Base-by-base conservation (phyloP, 2,329 filamentous ascomycete species). In the Pseudocercospora macadamiae region DNA sequence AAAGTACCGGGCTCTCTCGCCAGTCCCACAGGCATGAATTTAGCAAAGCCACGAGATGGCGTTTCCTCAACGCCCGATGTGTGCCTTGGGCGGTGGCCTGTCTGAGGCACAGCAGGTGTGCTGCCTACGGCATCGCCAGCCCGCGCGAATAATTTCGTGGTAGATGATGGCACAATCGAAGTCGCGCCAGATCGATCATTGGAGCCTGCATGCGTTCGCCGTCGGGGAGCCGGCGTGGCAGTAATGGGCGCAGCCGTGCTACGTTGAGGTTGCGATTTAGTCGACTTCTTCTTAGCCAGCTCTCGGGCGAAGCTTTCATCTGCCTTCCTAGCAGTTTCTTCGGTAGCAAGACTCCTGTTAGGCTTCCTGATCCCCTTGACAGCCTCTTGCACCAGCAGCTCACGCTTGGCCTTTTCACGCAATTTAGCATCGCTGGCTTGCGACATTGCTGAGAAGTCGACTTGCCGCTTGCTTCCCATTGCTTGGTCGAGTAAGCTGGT, bases 341-440 rank as follows among this genome's bases (percentile, higher is more conserved):
- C 87, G 28, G 86, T 86, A 10, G 87, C 88, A 37, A 89, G 79
- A 19, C 85, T 82, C 45, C 90, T 84, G 68, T 93, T 92, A 1
- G 90, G 90, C 73, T 87, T 91, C 71, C 89, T 87, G 39, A 93
- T 73, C 8, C 86, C 83, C 4, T 83, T 84, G 51, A 95, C 93
- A 7, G 90, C 90, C 59, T 90, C 84, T 64, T 86, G 84, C 30
- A 62, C 34, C n/a, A 93, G 75, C 25, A 86, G 84, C 48, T 91
- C 86, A 1, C 91, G 81, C 19, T 83, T 75, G 2, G 86, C 87
- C 69, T 88, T 88, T 71, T 85, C 89, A 66, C 79, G 85, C 28
- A 83, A 80, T 73, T 84, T 90, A 1, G 77, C 71, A 56, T 86
- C 84, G 2, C 81, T 80, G 26, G 80, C 73, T 32, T 77, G 80